Evolutionary conservation across 176 grass and related monocot species (phyloP), one percentile per base, ranked within the genome.

Genomic region (Musa beccarii): DNA sequence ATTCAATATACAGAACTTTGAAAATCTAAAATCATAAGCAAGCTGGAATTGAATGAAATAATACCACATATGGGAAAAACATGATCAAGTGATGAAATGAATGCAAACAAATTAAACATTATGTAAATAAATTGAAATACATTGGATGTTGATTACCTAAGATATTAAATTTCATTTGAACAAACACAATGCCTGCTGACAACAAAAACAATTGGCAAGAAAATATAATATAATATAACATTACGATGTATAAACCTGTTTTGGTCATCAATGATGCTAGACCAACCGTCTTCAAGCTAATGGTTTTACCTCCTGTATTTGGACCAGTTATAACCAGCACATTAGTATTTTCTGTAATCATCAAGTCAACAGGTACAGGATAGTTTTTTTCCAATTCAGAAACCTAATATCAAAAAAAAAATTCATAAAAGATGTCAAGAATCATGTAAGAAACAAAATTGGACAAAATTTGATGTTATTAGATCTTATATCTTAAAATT

Each of bases 301-400:
- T 89, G 79, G 90, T 92, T 86, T 92, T 92, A 24, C 90, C 90
- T 53, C 90, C 90, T 52, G 86, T 92, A 80, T 92, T 92, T 76
- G 90, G 90, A 52, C 86, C 90, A 86, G 90, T 92, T 82, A 89
- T 92, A 62, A 92, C 84, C 80, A 92, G 81, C 28, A 92, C 86
- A 62, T 79, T 76, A 80, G 86, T 92, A 84, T 84, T 87, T 79
- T 84, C 79, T 72, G 90, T 78, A 78, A 92, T 68, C 81, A 84
- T 84, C 82, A 92, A 92, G 82, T 92, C 86, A 52, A 92, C 86
- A 74, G 89, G 89, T 26, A 89, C 71, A 51, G 86, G 89, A 54
- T 62, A 72, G 14, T 67, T 75, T 50, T 82, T 89, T 81, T 89
- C 89, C 59, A 92, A 71, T 66, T 89, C 71, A 54, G 76, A 86